Evolutionary conservation across 2,329 filamentous ascomycete species (phyloP), one percentile per base, ranked within the genome.

Genomic region (Colletotrichum destructivum): DNA sequence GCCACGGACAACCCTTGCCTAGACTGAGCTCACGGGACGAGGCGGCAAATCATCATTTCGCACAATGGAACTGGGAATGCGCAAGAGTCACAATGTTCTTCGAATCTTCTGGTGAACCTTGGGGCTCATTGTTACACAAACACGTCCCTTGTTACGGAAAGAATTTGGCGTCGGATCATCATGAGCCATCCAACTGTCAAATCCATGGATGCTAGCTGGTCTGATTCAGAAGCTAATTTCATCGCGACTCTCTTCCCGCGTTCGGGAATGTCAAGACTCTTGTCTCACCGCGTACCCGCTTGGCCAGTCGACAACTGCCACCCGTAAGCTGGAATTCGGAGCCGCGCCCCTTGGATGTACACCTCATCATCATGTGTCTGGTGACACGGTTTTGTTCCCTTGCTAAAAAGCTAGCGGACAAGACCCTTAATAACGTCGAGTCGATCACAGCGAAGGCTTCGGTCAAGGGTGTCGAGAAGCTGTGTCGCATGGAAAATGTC

Each of bases 141-240:
- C 23, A 15, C 55, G 35, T 57, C 44, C 23, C 54, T 62, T 59
- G 8, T 47, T 9, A 46, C 26, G 13, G 46, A 31, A 54, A 47
- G 40, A 69, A 63, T 63, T 59, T 47, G 21, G 26, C 18, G 26
- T 71, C 69, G 65, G 38, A 44, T 18, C 18, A 71, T 64, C 12
- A 31, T 47, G 61, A 23, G 46, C 47, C 16, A 47, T 54, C 57
- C 15, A 40, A 47, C 38, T n/a, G 46, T 42, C 47, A 49, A 23
- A 23, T 31, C 8, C n/a, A 23, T 44, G 26, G 9, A 42, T 21
- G 15, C n/a, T 52, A 12, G 47, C n/a, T 4, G 23, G 23, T 1
- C 44, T 69, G 69, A 69, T n/a, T 64, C 65, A 60, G 38, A 59
- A 52, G 38, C 51, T 40, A 71, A 71, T 71, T 63, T 69, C 69